Percentiles rank a stretch among this genome's conserved stretches.
Evolutionary conservation across 805 yeast species (phyloP).

Genomic region (Metschnikowia gruessii): DNA sequence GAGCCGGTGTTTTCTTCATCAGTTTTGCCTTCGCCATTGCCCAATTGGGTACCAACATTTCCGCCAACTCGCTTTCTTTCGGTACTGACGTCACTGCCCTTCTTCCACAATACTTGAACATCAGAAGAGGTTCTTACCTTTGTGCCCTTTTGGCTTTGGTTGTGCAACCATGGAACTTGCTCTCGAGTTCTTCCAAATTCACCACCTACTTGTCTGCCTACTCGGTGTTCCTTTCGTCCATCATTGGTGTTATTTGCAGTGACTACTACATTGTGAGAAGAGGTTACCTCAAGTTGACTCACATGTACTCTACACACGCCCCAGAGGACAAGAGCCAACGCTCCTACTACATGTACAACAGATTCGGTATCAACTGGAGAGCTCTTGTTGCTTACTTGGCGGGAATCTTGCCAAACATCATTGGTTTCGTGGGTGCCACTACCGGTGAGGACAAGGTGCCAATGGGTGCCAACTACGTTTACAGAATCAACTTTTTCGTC

Average conservation of each 20-base stretch:
- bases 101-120: slow-evolving; percentile 61
- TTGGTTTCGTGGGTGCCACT: slow-evolving; percentile 81
- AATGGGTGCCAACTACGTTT: slow-evolving; percentile 70
- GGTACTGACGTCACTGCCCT: slow-evolving; percentile 72
- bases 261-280: slow-evolving; percentile 69
- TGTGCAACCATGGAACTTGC: slow-evolving; percentile 81
- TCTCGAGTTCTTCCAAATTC: slow-evolving; percentile 63
- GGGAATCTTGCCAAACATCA: slow-evolving; percentile 80
- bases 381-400: slow-evolving; percentile 76
- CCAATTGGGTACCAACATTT: slow-evolving; percentile 74
- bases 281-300: slow-evolving; percentile 62
- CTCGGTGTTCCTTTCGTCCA: slow-evolving; percentile 76
- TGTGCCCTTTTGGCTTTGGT: slow-evolving; percentile 70
- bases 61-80: slow-evolving; percentile 68
- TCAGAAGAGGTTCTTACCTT: slow-evolving; percentile 76
- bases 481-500: slow-evolving; percentile 69
- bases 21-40: slow-evolving; percentile 69
- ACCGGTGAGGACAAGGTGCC: slow-evolving; percentile 70
- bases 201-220: slow-evolving; percentile 80
- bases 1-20: slow-evolving; percentile 80
- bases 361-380: slow-evolving; percentile 75
- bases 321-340: slow-evolving; percentile 29
- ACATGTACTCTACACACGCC: slow-evolving; percentile 52
- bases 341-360: slow-evolving; percentile 57
- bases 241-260: slow-evolving; percentile 71